Conservation (phyloP, 139 green algal species). For the Coelastrella sp. region DNA sequence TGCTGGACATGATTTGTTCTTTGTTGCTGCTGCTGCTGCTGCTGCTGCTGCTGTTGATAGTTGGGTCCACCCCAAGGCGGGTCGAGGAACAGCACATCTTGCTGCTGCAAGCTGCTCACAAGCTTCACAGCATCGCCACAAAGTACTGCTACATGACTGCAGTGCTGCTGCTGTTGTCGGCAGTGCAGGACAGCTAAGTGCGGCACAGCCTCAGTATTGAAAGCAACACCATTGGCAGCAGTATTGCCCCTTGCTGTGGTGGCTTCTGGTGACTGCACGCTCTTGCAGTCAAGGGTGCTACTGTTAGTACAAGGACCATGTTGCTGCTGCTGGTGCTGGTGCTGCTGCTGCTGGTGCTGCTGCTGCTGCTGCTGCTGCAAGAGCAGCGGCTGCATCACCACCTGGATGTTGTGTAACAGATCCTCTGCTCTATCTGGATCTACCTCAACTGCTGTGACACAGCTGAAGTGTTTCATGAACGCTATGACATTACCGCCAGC, state of each 20-base stretch:
- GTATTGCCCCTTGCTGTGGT: no score
- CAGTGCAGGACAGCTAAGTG: neutral
- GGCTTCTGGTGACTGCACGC: no score
- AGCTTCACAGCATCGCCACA: constrained; percentile 34
- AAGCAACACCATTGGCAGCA: neutral
- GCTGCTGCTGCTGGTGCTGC: neutral
- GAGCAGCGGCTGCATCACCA: neutral
- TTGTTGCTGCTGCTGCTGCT: constrained; percentile 5
- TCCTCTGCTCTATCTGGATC: constrained; percentile 38
- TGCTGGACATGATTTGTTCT: neutral
- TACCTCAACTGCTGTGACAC: constrained; percentile 30
- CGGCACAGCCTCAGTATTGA: neutral
- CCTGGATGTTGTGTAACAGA: constrained; percentile 12
- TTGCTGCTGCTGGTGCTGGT: neutral
- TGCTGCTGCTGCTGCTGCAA: constrained; percentile 20
- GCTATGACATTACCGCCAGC: constrained; percentile 31
- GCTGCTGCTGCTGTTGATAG: constrained; percentile 40
- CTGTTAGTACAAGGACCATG: no score
- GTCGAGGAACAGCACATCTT: constrained; percentile 22
- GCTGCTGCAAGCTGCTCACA: neutral
- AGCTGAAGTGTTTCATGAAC: neutral
- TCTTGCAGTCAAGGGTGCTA: no score
- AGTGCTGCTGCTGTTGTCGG: constrained; percentile 5
- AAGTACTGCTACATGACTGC: neutral
- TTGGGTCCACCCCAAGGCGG: constrained; percentile 24